Conservation (phyloP, 225 moss, liverwort and hornwort genomes). For the Neckera pumila region DNA sequence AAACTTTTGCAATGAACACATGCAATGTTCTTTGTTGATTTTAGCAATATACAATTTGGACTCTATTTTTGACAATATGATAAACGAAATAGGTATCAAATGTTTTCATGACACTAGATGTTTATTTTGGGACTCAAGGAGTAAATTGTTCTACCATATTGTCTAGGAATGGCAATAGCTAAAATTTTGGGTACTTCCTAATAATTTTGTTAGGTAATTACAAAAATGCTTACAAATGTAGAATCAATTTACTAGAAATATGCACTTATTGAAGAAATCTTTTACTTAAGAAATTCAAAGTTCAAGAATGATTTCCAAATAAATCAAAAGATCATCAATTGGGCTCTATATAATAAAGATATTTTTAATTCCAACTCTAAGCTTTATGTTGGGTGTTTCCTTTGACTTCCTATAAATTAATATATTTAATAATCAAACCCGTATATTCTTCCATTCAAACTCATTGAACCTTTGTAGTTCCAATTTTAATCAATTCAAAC, state of each 20-base stretch:
- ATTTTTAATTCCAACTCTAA: background rate
- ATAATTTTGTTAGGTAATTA: background rate
- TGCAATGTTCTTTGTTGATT: background rate
- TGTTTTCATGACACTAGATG: background rate
- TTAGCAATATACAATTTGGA: background rate
- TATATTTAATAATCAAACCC: background rate
- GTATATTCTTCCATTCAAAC: background rate
- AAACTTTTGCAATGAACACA: background rate
- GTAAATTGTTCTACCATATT: background rate
- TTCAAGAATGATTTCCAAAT: background rate
- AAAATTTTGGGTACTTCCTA: fast-evolving
- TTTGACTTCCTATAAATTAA: background rate
- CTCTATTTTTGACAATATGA: background rate
- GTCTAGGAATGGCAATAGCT: background rate
- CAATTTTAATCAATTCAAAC: background rate
- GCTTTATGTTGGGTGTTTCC: background rate
- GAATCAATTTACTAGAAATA: fast-evolving
- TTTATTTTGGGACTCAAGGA: background rate
- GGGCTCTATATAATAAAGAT: background rate
- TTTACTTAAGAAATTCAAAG: background rate
- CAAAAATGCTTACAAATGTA: background rate
- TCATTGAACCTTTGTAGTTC: background rate
- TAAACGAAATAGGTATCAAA: background rate
- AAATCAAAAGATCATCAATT: background rate
- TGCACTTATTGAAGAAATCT: background rate